A percentile compares a stretch with the other conserved stretches of the same genome.
Conservation (phyloP, 768 basidiomycete species). For the Termitomyces sp. region DNA sequence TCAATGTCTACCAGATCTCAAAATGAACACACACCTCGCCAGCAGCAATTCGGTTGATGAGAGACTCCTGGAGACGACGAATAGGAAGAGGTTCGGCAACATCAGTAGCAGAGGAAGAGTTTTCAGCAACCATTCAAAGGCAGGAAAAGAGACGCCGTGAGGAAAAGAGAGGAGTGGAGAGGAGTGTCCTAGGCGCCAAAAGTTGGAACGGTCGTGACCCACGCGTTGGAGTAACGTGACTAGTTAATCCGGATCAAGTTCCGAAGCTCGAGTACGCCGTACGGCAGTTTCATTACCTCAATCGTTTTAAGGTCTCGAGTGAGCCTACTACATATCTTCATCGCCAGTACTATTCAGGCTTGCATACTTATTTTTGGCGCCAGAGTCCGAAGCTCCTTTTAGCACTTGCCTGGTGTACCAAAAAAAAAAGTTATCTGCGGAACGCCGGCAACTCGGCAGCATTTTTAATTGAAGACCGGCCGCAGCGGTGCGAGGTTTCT, state of each 20-base stretch:
- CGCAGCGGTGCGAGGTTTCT: background rate
- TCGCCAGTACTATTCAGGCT: background rate
- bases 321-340: no score
- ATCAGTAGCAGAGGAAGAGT: background rate
- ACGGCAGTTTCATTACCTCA: background rate
- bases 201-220: conserved; percentile 1
- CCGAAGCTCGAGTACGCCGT: background rate
- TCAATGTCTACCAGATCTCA: background rate
- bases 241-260: background rate
- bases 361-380: background rate
- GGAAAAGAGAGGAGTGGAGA: no score
- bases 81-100: conserved; percentile 58
- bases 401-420: background rate
- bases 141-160: background rate
- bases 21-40: conserved; percentile 46
- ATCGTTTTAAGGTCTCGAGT: background rate
- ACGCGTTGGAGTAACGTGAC: conserved; percentile 13
- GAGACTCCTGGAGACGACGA: conserved; percentile 69
- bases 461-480: background rate
- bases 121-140: conserved; percentile 2
- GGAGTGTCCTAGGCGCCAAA: background rate
- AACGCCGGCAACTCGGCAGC: background rate
- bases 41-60: conserved; percentile 91
- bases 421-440: background rate
- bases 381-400: no score